These are phyloP conservation scores for Corynascus novoguineensis DNA, from an alignment of 495 filamentous ascomycete species.

Conservation along the genomic window DNA sequence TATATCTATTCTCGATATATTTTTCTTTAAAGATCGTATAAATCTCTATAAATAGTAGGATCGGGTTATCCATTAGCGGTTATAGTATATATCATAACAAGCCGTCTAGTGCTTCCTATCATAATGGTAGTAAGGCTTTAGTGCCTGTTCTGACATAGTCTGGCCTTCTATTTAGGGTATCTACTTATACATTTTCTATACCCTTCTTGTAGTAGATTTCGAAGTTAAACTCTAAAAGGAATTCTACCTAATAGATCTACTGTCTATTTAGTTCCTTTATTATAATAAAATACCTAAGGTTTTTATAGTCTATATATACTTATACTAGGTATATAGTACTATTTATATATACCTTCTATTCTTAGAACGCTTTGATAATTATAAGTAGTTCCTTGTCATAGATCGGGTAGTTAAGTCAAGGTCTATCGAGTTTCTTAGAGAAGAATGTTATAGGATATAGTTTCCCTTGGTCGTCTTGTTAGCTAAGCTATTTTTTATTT, in stretches of 20 bases:
- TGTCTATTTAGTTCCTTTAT: conserved; percentile 23
- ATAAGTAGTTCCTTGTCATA: conserved; percentile 9
- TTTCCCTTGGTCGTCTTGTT: conserved; percentile 2
- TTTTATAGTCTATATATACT: conserved; percentile 9
- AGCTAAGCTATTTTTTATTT: conserved; percentile 7
- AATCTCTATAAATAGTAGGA: too few species aligned
- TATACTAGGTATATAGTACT: not conserved
- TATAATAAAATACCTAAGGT: conserved; percentile 22
- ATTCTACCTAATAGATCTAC: conserved; percentile 23
- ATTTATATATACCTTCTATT: conserved; percentile 5
- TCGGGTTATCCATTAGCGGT: too few species aligned
- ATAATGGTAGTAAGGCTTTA: not conserved
- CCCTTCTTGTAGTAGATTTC: conserved; percentile 22
- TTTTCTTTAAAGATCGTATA: too few species aligned
- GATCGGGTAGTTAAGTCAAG: conserved; percentile 3
- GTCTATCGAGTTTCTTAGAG: conserved; percentile 5
- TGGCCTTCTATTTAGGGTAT: conserved; percentile 8
- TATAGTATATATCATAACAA: not conserved
- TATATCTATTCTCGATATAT: too few species aligned
- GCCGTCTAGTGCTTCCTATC: not conserved
- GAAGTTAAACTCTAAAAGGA: conserved; percentile 31
- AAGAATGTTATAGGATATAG: conserved; percentile 11
- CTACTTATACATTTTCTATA: conserved; percentile 6
- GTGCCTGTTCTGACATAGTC: not conserved
- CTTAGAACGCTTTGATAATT: conserved; percentile 6